Evolutionary conservation across 2,329 filamentous ascomycete genomes (phyloP), one percentile per base, ranked within the genome.

Genomic region (Sclerotinia sclerotiorum): DNA sequence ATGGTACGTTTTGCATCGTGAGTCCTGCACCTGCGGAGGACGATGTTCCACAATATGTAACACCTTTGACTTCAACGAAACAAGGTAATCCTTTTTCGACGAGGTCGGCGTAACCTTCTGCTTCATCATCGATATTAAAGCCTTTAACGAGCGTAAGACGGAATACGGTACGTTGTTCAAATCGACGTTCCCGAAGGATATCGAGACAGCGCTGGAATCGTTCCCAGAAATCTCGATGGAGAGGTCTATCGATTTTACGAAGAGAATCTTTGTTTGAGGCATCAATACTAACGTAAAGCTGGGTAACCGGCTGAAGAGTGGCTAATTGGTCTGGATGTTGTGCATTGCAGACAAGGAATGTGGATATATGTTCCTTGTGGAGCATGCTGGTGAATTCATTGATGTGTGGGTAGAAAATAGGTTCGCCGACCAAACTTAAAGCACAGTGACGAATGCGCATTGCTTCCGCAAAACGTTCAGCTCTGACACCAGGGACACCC

Each of bases 381-480:
- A 99, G 84, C 84, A 98, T 87, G 15, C 82, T 85, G 0, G 96
- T 83, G 76, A 98, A 94, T 77, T 94, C 90, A 79, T 99, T 97
- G 83, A 98, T 98, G 77, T 97, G 89, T 13, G 95, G 95, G 79
- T 98, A 98, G 82, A 98, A 98, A 74, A 97, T 97, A n/a, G 94
- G 94, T 79, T 99, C 94, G 73, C 95, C 94, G 29, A 99, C 95
- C 13, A 99, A 84, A 72, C 89, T 93, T 57, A 99, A 83, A 0
- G 95, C 95, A 78, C 94, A 99, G 80, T 99, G 94, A 0, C 93
- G 87, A 74, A 99, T 97, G 54, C 88, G 86, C 90, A 97, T 93
- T 0, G 94, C 94, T 81, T 98, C 95, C 8, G 90, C 88, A 76
- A 97, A 98, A 4, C 95, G 87, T 79, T 98, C 94, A 0, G 94